phyloP scores from a whole-genome alignment of 2,329 filamentous ascomycete species.

The Chaetomiaceae sp. region DNA sequence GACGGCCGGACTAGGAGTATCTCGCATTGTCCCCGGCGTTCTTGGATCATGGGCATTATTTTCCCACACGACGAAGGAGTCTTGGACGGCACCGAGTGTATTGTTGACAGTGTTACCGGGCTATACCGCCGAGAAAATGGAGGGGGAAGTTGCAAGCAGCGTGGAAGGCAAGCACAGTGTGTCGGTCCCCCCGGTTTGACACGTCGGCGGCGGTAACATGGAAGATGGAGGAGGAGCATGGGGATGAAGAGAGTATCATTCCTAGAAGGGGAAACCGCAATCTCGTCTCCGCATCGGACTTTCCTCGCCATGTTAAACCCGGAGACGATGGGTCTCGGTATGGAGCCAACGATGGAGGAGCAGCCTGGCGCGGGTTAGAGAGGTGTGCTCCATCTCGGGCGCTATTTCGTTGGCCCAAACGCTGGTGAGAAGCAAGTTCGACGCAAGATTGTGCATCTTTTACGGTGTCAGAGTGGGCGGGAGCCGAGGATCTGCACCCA shows the following conservation, averaged over 20 bases:
- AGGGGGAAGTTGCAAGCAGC: no score
- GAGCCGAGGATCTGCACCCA: neutral
- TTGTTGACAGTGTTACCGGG: no score
- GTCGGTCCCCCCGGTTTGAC: no score
- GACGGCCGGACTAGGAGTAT: neutral
- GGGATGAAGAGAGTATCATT: no score
- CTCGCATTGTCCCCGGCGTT: neutral
- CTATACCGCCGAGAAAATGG: no score
- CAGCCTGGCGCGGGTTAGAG: neutral
- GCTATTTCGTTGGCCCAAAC: neutral
- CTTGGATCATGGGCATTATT: no score
- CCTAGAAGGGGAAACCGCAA: no score
- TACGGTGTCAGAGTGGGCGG: neutral
- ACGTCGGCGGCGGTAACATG: no score
- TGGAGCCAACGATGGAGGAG: neutral
- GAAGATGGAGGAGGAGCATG: no score
- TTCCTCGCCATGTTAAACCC: conserved; percentile 8
- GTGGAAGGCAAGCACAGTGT: no score
- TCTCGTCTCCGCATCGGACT: neutral
- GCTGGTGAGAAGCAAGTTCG: neutral
- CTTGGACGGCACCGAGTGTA: no score
- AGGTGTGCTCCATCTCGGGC: neutral
- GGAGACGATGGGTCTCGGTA: neutral
- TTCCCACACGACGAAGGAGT: no score
- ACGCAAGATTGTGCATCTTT: neutral